phyloP scores from a whole-genome alignment of 2,329 filamentous ascomycete species.

The Colletotrichum caudatum region DNA sequence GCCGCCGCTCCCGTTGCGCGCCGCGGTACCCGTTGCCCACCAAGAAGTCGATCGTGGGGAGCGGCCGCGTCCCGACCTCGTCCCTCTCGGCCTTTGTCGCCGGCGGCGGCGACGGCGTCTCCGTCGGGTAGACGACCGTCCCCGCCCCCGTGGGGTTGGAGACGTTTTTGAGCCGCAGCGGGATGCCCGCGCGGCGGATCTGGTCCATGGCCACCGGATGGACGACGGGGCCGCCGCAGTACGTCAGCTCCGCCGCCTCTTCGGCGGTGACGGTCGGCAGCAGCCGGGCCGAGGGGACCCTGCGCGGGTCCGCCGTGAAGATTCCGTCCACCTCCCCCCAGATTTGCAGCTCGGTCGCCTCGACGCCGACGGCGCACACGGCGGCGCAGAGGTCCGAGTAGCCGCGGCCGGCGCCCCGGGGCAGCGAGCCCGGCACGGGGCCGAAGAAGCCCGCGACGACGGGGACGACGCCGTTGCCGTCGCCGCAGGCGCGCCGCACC shows the following conservation, averaged over 20 bases:
- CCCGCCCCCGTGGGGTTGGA: conserved; percentile 84
- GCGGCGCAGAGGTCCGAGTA: conserved; percentile 98
- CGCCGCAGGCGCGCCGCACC: conserved; percentile 67
- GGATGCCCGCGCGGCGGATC: conserved; percentile 84
- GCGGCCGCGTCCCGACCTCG: conserved; percentile 60
- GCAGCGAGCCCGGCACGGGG: conserved; percentile 87
- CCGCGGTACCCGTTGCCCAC: conserved; percentile 28
- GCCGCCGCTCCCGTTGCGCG: conserved; percentile 56
- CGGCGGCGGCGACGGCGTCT: conserved; percentile 64
- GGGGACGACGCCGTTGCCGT: conserved; percentile 70
- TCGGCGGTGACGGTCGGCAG: conserved; percentile 89
- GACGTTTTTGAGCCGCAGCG: conserved; percentile 90
- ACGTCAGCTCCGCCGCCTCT: conserved; percentile 95
- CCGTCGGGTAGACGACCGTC: conserved; percentile 84
- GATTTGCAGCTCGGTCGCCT: conserved; percentile 90
- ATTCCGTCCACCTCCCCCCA: conserved; percentile 99
- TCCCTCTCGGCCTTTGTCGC: conserved; percentile 45
- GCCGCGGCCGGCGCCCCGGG: conserved; percentile 88
- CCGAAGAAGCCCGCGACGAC: conserved; percentile 97
- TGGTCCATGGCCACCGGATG: conserved; percentile 99
- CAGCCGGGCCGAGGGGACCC: conserved; percentile 89
- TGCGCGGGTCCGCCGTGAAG: conserved; percentile 85
- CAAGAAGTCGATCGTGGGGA: conserved; percentile 31
- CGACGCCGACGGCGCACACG: conserved; percentile 85
- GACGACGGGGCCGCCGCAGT: conserved; percentile 95